phyloP scores from a whole-genome alignment of 1,284 basidiomycete genomes.

The Puccinia polysora region DNA sequence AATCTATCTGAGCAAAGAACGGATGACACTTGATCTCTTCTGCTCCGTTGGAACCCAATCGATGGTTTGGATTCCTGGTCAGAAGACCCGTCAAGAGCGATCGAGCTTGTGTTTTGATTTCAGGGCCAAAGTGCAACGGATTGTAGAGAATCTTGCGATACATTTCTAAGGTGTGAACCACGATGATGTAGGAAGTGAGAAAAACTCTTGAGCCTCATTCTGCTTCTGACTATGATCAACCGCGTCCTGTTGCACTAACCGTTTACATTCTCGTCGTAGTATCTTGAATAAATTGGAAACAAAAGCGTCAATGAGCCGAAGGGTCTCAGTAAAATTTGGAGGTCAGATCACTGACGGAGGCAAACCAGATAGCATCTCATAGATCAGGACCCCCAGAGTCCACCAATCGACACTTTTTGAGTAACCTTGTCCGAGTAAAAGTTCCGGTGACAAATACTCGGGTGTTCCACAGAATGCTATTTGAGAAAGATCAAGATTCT shows the following conservation, averaged over 20 bases:
- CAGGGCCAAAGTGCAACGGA: conserved; percentile 85
- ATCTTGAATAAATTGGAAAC: neutral
- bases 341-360: conserved; percentile 26
- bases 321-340: neutral
- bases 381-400: conserved; percentile 94
- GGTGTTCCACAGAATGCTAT: conserved; percentile 98
- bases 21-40: conserved; percentile 94
- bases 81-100: conserved; percentile 82
- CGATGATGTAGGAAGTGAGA: neutral
- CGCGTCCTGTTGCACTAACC: conserved; percentile 10
- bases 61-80: conserved; percentile 76
- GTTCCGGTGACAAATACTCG: conserved; percentile 80
- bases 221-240: neutral
- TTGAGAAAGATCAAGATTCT: neutral
- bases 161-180: conserved; percentile 45
- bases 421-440: conserved; percentile 93
- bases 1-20: conserved; percentile 93
- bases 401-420: conserved; percentile 99
- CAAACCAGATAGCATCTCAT: conserved; percentile 77
- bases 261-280: conserved; percentile 43
- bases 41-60: conserved; percentile 85
- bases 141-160: conserved; percentile 95
- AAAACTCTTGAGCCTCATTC: neutral
- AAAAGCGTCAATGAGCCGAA: neutral
- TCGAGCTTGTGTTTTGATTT: conserved; percentile 81